These are phyloP conservation scores for Cystofilobasidium macerans DNA, from an alignment of 768 basidiomycete genomes.

Conservation along the genomic window DNA sequence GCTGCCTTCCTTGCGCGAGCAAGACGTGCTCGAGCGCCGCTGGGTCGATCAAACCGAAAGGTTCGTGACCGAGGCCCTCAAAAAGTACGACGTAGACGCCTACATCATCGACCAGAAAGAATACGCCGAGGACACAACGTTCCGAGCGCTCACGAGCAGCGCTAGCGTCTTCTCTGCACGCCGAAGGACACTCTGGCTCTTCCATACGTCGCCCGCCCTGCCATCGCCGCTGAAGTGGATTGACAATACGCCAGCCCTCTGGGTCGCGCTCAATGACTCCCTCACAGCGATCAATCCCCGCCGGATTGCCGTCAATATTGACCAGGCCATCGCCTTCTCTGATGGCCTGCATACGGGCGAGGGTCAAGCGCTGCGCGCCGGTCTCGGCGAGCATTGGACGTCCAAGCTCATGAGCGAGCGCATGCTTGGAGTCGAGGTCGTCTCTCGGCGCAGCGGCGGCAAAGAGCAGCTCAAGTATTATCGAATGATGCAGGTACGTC, in stretches of 20 bases:
- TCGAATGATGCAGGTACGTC: constrained; percentile 35
- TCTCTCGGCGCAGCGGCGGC: constrained; percentile 41
- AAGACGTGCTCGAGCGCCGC: constrained; percentile 6
- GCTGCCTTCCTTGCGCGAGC: constrained; percentile 8
- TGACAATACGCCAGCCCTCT: constrained; percentile 45
- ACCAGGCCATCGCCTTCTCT: constrained; percentile 44
- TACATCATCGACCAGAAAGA: constrained; percentile 41
- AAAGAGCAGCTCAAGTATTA: constrained; percentile 44
- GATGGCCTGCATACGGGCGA: constrained; percentile 49
- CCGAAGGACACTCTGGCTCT: constrained; percentile 46
- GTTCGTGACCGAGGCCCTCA: constrained; percentile 7
- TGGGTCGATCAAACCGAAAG: constrained; percentile 4
- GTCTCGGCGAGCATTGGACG: constrained; percentile 42
- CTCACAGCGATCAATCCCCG: constrained; percentile 39
- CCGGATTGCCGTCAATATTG: constrained; percentile 45
- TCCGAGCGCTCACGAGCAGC: constrained; percentile 45
- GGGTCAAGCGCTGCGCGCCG: constrained; percentile 38
- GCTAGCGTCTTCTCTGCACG: constrained; percentile 46
- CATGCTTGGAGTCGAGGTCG: constrained; percentile 46
- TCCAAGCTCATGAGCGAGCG: constrained; percentile 39
- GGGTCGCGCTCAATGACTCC: constrained; percentile 42
- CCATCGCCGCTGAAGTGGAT: constrained; percentile 32
- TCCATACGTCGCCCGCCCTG: constrained; percentile 45
- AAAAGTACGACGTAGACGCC: constrained; percentile 20
- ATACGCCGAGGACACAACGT: constrained; percentile 49